Conservation (phyloP, 2,329 filamentous ascomycete species). For the Xylaria sp. region DNA sequence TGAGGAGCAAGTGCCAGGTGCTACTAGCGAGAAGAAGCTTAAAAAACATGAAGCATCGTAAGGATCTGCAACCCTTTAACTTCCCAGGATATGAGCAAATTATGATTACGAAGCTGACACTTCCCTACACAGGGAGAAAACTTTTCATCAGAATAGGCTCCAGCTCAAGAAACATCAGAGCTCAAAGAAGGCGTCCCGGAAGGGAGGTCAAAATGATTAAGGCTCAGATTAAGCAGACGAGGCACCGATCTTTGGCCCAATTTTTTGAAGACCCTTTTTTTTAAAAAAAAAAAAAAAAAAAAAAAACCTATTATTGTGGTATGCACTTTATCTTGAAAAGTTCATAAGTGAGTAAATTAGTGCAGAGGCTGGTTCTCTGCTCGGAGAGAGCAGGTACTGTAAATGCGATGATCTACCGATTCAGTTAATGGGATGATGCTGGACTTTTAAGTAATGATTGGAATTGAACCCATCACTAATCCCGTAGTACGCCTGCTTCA, state of each 20-base stretch:
- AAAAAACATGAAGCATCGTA: slow-evolving; percentile 62
- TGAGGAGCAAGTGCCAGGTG: slow-evolving; percentile 56
- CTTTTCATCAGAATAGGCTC: slow-evolving; percentile 57
- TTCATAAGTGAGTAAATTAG: neutral
- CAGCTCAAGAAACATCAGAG: slow-evolving; percentile 60
- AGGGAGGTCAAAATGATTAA: slow-evolving; percentile 44
- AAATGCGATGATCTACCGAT: too few relatives aligned
- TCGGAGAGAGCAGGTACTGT: too few relatives aligned
- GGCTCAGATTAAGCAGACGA: neutral
- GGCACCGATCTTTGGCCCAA: too few relatives aligned
- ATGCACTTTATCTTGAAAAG: too few relatives aligned
- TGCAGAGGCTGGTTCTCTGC: neutral
- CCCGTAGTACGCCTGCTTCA: neutral
- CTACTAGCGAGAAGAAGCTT: slow-evolving; percentile 57
- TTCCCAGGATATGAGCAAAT: neutral
- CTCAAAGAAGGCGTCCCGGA: slow-evolving; percentile 61
- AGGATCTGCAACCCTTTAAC: slow-evolving; percentile 35
- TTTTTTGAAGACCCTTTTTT: neutral
- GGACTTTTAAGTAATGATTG: neutral
- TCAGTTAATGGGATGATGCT: too few relatives aligned
- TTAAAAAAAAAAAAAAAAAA: too few relatives aligned
- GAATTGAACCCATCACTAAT: neutral
- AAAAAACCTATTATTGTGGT: too few relatives aligned
- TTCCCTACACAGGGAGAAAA: slow-evolving; percentile 55
- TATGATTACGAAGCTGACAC: slow-evolving; percentile 25